Percentiles rank a stretch among this genome's conserved stretches.
phyloP scores from a whole-genome alignment of 2,329 filamentous ascomycete species.

The Allantophomopsis cytisporea region DNA sequence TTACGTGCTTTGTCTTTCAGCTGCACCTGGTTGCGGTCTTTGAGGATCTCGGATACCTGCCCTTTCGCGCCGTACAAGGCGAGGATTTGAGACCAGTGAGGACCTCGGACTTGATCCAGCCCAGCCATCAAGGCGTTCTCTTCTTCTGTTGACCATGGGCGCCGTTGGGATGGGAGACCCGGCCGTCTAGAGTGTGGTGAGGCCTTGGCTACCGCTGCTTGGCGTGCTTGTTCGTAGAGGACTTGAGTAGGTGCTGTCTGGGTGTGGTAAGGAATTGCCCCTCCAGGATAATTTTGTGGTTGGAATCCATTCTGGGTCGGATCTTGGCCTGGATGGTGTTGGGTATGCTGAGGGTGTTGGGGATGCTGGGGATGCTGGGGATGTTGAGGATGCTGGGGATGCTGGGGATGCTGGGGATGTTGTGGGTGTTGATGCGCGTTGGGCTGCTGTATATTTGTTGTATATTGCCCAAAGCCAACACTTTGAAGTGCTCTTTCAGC shows the following conservation, averaged over 20 bases:
- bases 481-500: conserved; percentile 3
- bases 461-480: neutral
- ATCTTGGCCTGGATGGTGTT: neutral
- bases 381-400: neutral
- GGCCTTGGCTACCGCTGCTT: conserved; percentile 39
- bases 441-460: neutral
- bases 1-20: conserved; percentile 88
- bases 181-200: conserved; percentile 35
- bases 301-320: neutral
- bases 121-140: conserved; percentile 84
- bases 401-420: too few species aligned
- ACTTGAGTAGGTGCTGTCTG: conserved; percentile 35
- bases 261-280: conserved; percentile 15
- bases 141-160: conserved; percentile 81
- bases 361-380: neutral
- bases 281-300: conserved; percentile 1
- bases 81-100: conserved; percentile 87
- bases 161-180: conserved; percentile 42
- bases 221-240: conserved; percentile 40
- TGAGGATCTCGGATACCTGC: conserved; percentile 68
- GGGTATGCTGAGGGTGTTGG: neutral
- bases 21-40: conserved; percentile 82
- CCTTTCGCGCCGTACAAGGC: conserved; percentile 71
- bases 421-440: neutral
- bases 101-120: conserved; percentile 76